Evolutionary conservation across 805 yeast species (phyloP).

Genomic region (Lachancea quebecensis): DNA sequence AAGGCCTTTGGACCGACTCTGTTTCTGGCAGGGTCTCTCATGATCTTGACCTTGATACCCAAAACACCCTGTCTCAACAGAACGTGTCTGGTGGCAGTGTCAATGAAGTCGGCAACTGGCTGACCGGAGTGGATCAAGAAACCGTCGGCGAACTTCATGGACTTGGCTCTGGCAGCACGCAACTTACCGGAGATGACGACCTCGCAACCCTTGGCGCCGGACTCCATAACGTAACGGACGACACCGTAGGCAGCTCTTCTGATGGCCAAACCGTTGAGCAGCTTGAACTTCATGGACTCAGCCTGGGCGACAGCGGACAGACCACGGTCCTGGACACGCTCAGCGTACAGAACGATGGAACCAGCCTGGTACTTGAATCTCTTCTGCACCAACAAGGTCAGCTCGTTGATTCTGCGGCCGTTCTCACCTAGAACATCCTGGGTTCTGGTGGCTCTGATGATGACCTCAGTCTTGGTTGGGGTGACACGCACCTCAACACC

Average conservation of each 20-base stretch:
- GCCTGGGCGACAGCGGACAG: constrained; percentile 99
- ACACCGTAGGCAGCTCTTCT: constrained; percentile 99
- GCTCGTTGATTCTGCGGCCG: constrained; percentile 99
- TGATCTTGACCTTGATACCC: constrained; percentile 98
- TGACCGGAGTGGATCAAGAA: constrained; percentile 99
- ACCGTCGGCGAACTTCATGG: constrained; percentile 99
- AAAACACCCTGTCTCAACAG: constrained; percentile 99
- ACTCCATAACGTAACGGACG: constrained; percentile 98
- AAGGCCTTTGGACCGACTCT: constrained; percentile 81
- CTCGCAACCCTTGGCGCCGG: constrained; percentile 99
- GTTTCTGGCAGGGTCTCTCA: constrained; percentile 95
- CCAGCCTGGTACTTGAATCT: constrained; percentile 96
- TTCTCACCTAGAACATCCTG: constrained; percentile 98
- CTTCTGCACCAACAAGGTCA: constrained; percentile 95
- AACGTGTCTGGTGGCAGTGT: constrained; percentile 98
- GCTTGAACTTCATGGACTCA: constrained; percentile 97
- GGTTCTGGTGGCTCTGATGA: constrained; percentile 98
- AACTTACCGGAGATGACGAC: constrained; percentile 99
- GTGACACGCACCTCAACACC: constrained; percentile 99
- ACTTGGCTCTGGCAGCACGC: constrained; percentile 99
- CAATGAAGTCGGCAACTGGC: constrained; percentile 98
- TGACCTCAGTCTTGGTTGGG: constrained; percentile 95
- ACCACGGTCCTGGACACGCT: constrained; percentile 99
- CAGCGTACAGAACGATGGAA: constrained; percentile 91
- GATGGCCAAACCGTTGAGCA: constrained; percentile 97